Percentiles rank a stretch among this genome's conserved stretches.
phyloP scores from a whole-genome alignment of 305 asterid genomes.

The Rubia occidens region DNA sequence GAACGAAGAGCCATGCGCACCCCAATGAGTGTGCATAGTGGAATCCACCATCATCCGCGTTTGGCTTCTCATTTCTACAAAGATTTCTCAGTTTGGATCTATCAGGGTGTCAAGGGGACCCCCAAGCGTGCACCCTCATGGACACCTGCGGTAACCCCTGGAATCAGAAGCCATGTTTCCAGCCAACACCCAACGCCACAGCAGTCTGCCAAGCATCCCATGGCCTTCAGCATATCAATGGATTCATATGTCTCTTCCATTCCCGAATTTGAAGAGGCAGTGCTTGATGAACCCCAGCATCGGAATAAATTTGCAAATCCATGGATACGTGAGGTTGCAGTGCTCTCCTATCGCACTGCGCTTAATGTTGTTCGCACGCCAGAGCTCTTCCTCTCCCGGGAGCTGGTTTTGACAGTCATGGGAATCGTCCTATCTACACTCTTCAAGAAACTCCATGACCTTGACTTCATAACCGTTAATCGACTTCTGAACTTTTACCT shows the following conservation, averaged over 20 bases:
- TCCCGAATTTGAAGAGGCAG: slow-evolving; percentile 42
- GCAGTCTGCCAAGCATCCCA: slow-evolving; percentile 25
- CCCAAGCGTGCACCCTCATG: slow-evolving; percentile 72
- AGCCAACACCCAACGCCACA: slow-evolving; percentile 28
- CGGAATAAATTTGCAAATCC: slow-evolving; percentile 66
- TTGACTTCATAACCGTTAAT: slow-evolving; percentile 43
- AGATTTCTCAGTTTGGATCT: slow-evolving; percentile 71
- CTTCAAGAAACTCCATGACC: slow-evolving; percentile 35
- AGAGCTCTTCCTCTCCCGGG: slow-evolving; percentile 69
- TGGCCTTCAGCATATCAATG: slow-evolving; percentile 31
- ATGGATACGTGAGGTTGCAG: slow-evolving; percentile 65
- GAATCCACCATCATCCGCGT: slow-evolving; percentile 38
- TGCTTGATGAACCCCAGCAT: slow-evolving; percentile 62
- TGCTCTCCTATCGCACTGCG: slow-evolving; percentile 64
- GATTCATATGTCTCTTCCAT: slow-evolving; percentile 34
- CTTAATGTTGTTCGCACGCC: slow-evolving; percentile 76
- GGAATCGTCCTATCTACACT: slow-evolving; percentile 64
- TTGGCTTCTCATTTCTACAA: slow-evolving; percentile 79
- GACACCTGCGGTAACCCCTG: slow-evolving; percentile 59
- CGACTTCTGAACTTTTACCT: slow-evolving; percentile 75
- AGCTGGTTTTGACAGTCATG: slow-evolving; percentile 62
- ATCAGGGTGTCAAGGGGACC: slow-evolving; percentile 66
- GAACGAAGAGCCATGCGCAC: slow-evolving; percentile 47
- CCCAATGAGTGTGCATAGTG: slow-evolving; percentile 43
- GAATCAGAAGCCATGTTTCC: slow-evolving; percentile 31